phyloP scores from a whole-genome alignment of 1,284 basidiomycete species.

The Anthracocystis walkeri region DNA sequence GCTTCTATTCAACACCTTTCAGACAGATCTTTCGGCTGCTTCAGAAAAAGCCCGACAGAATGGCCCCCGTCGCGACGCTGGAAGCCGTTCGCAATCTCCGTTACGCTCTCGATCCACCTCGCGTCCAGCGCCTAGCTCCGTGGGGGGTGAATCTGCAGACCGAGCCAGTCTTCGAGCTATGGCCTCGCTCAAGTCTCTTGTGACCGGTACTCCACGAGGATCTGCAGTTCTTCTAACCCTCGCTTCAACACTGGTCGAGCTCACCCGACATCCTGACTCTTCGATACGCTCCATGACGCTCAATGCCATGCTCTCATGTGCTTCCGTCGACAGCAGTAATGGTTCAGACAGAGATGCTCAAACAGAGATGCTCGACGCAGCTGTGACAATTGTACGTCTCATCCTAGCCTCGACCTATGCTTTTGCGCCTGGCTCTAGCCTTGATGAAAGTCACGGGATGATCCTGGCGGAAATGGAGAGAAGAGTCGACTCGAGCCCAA shows the following conservation, averaged over 20 bases:
- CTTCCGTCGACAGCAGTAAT: not conserved
- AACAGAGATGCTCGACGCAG: slow-evolving; percentile 37
- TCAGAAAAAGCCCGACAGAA: not conserved
- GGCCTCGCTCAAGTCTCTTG: slow-evolving; percentile 29
- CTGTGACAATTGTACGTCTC: slow-evolving; percentile 36
- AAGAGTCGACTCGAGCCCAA: slow-evolving; percentile 33
- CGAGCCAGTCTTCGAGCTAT: slow-evolving; percentile 9
- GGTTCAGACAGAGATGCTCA: slow-evolving; percentile 12
- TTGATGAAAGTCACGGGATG: slow-evolving; percentile 29
- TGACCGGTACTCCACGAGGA: slow-evolving; percentile 22
- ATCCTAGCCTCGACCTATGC: slow-evolving; percentile 38
- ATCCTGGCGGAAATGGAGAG: slow-evolving; percentile 42
- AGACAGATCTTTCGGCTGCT: slow-evolving; percentile 27
- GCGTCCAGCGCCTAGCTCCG: not conserved
- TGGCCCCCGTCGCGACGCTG: not conserved
- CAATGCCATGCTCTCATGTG: slow-evolving; percentile 36
- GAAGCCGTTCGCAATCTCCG: slow-evolving; percentile 5
- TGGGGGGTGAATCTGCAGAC: not conserved
- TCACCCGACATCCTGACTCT: slow-evolving; percentile 32
- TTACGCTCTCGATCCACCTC: slow-evolving; percentile 14
- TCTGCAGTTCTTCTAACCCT: slow-evolving; percentile 34
- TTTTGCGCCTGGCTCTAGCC: slow-evolving; percentile 18
- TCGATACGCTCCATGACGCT: slow-evolving; percentile 30
- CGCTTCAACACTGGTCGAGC: slow-evolving; percentile 35
- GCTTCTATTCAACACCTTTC: slow-evolving; percentile 50